Evolutionary conservation across 352 stramenopile genomes (phyloP).

Genomic region (Pythium folliculosum): DNA sequence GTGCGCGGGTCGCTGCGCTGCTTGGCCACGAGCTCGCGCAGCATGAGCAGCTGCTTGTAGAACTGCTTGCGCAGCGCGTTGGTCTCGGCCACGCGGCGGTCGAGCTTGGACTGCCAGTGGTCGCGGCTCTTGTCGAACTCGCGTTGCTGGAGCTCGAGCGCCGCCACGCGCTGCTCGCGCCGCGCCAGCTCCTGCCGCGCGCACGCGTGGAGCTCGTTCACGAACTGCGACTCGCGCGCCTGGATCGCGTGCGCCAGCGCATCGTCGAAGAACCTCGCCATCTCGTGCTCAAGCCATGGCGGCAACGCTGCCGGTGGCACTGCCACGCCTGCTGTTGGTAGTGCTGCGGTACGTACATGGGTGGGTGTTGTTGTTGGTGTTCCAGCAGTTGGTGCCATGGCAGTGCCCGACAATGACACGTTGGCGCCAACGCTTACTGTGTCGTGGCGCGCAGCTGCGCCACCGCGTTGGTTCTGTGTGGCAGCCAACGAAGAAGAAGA

Average conservation of each 20-base stretch:
- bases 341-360: neutral
- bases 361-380: slow-evolving; percentile 16
- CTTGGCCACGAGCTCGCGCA: slow-evolving; percentile 65
- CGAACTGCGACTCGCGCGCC: slow-evolving; percentile 46
- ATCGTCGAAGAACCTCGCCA: slow-evolving; percentile 49
- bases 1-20: slow-evolving; percentile 52
- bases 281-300: slow-evolving; percentile 21
- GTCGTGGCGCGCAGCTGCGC: neutral
- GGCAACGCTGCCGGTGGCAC: neutral
- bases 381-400: slow-evolving; percentile 1
- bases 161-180: slow-evolving; percentile 27
- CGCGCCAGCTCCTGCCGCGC: slow-evolving; percentile 43
- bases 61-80: slow-evolving; percentile 69
- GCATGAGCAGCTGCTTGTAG: slow-evolving; percentile 73
- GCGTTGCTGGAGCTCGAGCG: slow-evolving; percentile 23
- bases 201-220: slow-evolving; percentile 66
- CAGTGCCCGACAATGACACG: neutral
- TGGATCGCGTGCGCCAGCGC: slow-evolving; percentile 53
- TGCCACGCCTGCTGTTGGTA: neutral
- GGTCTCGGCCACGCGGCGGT: slow-evolving; percentile 63
- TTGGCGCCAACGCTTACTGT: neutral
- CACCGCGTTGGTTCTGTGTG: neutral
- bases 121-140: slow-evolving; percentile 33
- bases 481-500: neutral
- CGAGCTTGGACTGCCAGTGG: slow-evolving; percentile 58